phyloP scores from a whole-genome alignment of 495 filamentous ascomycete genomes.

The Paragyromitra xinjiangensis region DNA sequence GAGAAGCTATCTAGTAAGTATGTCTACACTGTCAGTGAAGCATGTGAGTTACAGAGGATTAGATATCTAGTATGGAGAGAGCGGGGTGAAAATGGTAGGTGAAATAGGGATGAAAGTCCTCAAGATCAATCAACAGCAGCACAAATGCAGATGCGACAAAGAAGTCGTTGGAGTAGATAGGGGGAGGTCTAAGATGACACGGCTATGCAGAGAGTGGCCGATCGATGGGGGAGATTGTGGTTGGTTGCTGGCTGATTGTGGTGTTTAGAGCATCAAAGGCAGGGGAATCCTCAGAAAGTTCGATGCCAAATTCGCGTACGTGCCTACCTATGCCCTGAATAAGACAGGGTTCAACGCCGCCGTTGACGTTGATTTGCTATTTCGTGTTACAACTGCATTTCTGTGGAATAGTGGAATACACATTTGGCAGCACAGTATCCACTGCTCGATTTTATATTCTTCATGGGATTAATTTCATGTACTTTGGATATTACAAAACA shows the following conservation, averaged over 20 bases:
- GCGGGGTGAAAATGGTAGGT: slow-evolving; percentile 3
- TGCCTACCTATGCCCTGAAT: slow-evolving; percentile 12
- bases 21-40: slow-evolving; percentile 33
- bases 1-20: slow-evolving; percentile 28
- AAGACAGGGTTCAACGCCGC: slow-evolving; percentile 38
- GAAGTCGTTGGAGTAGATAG: slow-evolving; percentile 18
- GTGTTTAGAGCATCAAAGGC: slow-evolving; percentile 22
- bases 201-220: slow-evolving; percentile 20
- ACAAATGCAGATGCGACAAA: slow-evolving; percentile 15
- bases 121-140: slow-evolving; percentile 31
- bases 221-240: slow-evolving; percentile 25
- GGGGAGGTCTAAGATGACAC: slow-evolving; percentile 21
- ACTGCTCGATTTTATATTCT: background rate
- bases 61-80: slow-evolving; percentile 8
- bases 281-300: slow-evolving; percentile 30
- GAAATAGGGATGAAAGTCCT: slow-evolving; percentile 14
- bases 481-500: slow-evolving; percentile 1
- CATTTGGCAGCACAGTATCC: background rate
- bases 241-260: slow-evolving; percentile 38
- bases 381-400: slow-evolving; percentile 15
- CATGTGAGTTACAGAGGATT: slow-evolving; percentile 42
- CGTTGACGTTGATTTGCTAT: slow-evolving; percentile 33
- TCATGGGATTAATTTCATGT: background rate
- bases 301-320: slow-evolving; percentile 19
- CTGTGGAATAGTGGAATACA: background rate